phyloP scores from a whole-genome alignment of 2,329 filamentous ascomycete genomes.

The Xylariomycetidae sp. region DNA sequence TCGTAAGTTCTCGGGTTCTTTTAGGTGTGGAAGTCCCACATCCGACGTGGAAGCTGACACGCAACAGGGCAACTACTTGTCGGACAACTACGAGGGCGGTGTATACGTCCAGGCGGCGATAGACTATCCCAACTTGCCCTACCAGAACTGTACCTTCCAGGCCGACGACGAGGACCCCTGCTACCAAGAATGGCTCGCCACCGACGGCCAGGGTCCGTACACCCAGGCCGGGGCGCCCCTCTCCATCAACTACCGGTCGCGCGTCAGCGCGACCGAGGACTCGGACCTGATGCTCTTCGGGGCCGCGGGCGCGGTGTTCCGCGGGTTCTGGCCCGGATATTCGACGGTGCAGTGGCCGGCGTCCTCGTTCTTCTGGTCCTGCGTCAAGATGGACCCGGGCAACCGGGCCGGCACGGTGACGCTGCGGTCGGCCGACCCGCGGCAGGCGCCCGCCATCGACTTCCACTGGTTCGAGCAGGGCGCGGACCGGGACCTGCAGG shows the following conservation, averaged over 20 bases:
- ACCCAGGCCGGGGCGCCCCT: conserved; percentile 2
- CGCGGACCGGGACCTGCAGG: background rate
- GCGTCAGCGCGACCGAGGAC: conserved; percentile 1
- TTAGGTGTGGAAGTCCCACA: too few species aligned
- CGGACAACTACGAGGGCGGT: background rate
- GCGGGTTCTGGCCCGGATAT: conserved; percentile 1
- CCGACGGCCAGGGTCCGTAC: background rate
- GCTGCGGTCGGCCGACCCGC: conserved; percentile 3
- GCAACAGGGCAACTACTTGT: conserved; percentile 43
- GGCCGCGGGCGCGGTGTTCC: background rate
- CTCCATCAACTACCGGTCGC: conserved; percentile 1
- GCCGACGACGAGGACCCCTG: conserved; percentile 42
- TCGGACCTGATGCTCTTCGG: conserved; percentile 5
- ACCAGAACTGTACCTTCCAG: conserved; percentile 28
- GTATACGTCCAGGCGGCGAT: background rate
- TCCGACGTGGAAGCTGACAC: conserved; percentile 41
- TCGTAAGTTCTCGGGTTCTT: conserved; percentile 33
- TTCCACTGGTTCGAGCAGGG: conserved; percentile 6
- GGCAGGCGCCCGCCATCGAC: conserved; percentile 2
- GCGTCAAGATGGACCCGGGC: conserved; percentile 3
- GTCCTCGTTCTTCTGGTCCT: conserved; percentile 2
- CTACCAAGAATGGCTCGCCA: background rate
- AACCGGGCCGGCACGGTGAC: conserved; percentile 1
- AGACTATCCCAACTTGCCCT: background rate
- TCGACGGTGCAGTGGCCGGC: background rate